Conservation (phyloP, 169 alveolate genomes). For the Plasmodium berghei region DNA sequence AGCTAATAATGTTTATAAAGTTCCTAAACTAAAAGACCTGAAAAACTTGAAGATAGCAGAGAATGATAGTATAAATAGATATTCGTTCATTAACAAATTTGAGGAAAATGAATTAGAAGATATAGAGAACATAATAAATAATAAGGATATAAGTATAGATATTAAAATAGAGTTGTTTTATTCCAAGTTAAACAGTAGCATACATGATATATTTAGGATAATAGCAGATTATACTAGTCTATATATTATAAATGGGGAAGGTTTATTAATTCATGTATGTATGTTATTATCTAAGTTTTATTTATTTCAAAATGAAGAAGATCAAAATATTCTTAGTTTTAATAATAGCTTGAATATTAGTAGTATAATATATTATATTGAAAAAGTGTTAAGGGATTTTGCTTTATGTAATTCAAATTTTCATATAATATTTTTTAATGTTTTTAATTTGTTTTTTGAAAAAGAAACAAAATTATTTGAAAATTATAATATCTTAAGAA, state of each 20-base stretch:
- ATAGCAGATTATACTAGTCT: conserved; percentile 70
- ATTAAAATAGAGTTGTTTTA: conserved; percentile 57
- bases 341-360: conserved; percentile 53
- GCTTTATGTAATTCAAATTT: conserved; percentile 71
- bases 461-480: conserved; percentile 48
- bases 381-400: conserved; percentile 50
- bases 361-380: conserved; percentile 66
- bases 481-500: conserved; percentile 75
- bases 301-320: conserved; percentile 55
- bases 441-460: conserved; percentile 79
- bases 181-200: conserved; percentile 54
- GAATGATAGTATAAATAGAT: conserved; percentile 26
- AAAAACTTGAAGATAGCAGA: conserved; percentile 28
- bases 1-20: conserved; percentile 31
- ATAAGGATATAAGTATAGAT: conserved; percentile 49
- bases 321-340: conserved; percentile 59
- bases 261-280: conserved; percentile 52
- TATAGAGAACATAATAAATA: conserved; percentile 35
- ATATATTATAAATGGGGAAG: conserved; percentile 73
- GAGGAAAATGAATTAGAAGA: conserved; percentile 55
- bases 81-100: conserved; percentile 9
- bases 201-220: conserved; percentile 57
- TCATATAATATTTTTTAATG: conserved; percentile 81
- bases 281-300: conserved; percentile 71
- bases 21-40: conserved; percentile 25